Evolutionary conservation across 2,329 filamentous ascomycete species (phyloP), one percentile per base, ranked within the genome.

Genomic region (Ophiostoma triangulosporum): DNA sequence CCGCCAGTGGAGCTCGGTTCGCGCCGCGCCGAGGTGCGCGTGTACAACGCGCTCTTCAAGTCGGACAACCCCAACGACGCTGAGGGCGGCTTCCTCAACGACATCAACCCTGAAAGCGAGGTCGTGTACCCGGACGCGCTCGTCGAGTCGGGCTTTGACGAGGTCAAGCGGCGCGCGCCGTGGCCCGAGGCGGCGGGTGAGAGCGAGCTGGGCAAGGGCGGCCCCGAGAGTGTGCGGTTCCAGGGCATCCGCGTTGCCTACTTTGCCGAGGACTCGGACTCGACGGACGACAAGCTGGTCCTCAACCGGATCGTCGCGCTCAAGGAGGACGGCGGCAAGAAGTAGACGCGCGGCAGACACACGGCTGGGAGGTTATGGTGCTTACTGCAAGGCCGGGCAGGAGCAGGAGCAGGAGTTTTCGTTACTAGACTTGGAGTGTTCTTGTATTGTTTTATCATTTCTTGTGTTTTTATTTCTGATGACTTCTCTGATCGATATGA

Each of bases 221-320:
- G 83, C 1, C 78, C 80, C 24, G 86, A 88, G 69, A 84, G 76
- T 53, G 84, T 96, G 6, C 76, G 91, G 48, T 97, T 97, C 76
- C 91, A 97, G 73, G 91, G 82, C 2, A 82, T 95, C 75, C 78
- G 91, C 26, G 86, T 91, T 45, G 91, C 84, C 9, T 95, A 94
- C 65, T 93, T 93, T 70, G 75, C 48, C 24, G 74, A 94, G 66
- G 90, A 96, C 65, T 79, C 77, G 50, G 88, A 95, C 62, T 86
- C 81, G 56, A 85, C 80, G 0, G 78, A 80, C 31, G 86, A 88
- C n/a, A 87, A 84, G 66, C 74, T 95, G 59, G 79, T 97, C 48
- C 70, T 97, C 29, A 97, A 97, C 70, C 78, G 88, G 51, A 96
- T 97, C 63, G 90, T 97, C 22, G 87, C 85, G 48, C 69, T 96